phyloP scores from a whole-genome alignment of 1,284 basidiomycete species.

The Meira nashicola region DNA sequence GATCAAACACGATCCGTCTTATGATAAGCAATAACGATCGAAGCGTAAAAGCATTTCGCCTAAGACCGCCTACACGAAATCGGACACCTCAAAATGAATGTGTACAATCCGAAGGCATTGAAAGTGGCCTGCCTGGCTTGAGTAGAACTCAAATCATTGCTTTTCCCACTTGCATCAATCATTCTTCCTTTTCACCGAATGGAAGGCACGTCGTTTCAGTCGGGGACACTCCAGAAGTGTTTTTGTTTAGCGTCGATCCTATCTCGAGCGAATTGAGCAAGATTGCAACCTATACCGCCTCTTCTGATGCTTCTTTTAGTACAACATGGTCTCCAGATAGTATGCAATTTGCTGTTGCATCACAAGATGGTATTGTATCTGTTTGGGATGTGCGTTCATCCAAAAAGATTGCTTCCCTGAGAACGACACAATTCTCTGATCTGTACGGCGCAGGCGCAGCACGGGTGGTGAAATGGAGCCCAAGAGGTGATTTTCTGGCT shows the following conservation, averaged over 20 bases:
- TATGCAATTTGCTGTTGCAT: slow-evolving; percentile 75
- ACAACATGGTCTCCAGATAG: slow-evolving; percentile 76
- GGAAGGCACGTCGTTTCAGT: slow-evolving; percentile 75
- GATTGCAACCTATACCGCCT: slow-evolving; percentile 33
- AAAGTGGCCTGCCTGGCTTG: slow-evolving; percentile 60
- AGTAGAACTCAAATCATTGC: slow-evolving; percentile 25
- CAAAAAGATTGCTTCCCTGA: slow-evolving; percentile 34
- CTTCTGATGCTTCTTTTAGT: slow-evolving; percentile 65
- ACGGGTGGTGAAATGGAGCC: slow-evolving; percentile 34
- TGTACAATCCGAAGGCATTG: slow-evolving; percentile 16
- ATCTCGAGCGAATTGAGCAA: slow-evolving; percentile 26
- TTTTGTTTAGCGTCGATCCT: slow-evolving; percentile 50
- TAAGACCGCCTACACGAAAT: slow-evolving; percentile 23
- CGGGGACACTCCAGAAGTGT: slow-evolving; percentile 76
- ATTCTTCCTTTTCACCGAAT: slow-evolving; percentile 65
- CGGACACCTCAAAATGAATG: slow-evolving; percentile 32
- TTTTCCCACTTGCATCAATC: slow-evolving; percentile 33
- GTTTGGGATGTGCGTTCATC: slow-evolving; percentile 54
- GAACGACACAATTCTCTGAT: slow-evolving; percentile 17
- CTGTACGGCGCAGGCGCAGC: slow-evolving; percentile 26
- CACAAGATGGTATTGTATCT: slow-evolving; percentile 75
- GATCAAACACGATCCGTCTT: slow-evolving; percentile 59
- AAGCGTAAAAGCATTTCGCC: slow-evolving; percentile 62
- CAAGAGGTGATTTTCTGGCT: slow-evolving; percentile 34
- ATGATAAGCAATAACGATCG: slow-evolving; percentile 77